A percentile compares a stretch with the other conserved stretches of the same genome.
These are phyloP conservation scores for Salix viminalis DNA, from an alignment of 345 rosid species.

Conservation along the genomic window DNA sequence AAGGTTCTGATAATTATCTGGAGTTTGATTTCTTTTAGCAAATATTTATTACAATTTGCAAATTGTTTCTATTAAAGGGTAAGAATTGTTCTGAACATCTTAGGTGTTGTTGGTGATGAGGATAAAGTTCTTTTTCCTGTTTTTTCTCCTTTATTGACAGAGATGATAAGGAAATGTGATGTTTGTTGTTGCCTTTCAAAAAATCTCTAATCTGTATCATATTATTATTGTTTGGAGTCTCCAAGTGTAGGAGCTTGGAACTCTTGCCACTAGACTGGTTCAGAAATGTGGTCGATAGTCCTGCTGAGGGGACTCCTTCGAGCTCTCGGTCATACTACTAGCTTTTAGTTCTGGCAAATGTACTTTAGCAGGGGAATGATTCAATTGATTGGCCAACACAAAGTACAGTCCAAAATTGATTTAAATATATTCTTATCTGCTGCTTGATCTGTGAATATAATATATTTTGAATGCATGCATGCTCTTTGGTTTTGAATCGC, in stretches of 20 bases:
- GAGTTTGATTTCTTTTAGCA: slow-evolving; percentile 90
- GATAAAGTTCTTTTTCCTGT: slow-evolving; percentile 20
- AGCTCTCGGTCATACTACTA: too few species aligned
- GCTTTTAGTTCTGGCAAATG: background rate
- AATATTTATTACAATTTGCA: slow-evolving; percentile 18
- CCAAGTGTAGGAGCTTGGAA: background rate
- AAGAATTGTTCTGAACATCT: slow-evolving; percentile 36
- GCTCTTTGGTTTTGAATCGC: background rate
- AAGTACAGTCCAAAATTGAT: background rate
- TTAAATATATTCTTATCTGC: background rate
- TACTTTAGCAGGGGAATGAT: background rate
- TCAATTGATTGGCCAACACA: background rate
- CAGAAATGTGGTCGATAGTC: background rate
- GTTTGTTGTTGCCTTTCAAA: slow-evolving; percentile 23
- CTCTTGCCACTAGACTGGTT: background rate
- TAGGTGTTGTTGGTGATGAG: slow-evolving; percentile 29
- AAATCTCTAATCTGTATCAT: slow-evolving; percentile 17
- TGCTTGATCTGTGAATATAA: background rate
- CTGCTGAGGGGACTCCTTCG: background rate
- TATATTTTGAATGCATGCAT: background rate
- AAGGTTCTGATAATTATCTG: slow-evolving; percentile 74
- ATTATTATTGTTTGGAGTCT: background rate
- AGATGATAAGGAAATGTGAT: slow-evolving; percentile 42
- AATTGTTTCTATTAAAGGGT: slow-evolving; percentile 35
- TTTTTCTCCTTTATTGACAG: slow-evolving; percentile 19